A percentile compares a stretch with the other conserved stretches of the same genome.
These are phyloP conservation scores for Babesia ovata DNA, from an alignment of 169 alveolate genomes.

Conservation along the genomic window DNA sequence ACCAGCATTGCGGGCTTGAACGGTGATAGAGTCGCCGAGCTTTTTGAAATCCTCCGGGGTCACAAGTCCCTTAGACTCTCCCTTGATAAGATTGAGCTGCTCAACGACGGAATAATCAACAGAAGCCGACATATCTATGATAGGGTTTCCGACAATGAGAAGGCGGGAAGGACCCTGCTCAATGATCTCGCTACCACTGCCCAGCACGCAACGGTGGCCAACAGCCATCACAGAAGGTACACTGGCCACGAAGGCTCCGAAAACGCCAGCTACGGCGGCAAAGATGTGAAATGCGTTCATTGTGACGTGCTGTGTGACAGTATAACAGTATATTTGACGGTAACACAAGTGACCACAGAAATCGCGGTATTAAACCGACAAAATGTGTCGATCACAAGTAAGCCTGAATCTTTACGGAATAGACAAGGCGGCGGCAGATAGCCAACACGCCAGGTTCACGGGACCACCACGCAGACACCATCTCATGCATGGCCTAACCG, in stretches of 20 bases:
- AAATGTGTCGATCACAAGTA: too few relatives aligned
- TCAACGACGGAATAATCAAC: conserved; percentile 20
- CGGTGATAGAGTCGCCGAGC: background rate
- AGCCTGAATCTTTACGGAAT: too few relatives aligned
- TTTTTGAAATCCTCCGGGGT: background rate
- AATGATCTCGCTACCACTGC: background rate
- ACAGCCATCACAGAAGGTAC: too few relatives aligned
- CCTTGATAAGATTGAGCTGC: background rate
- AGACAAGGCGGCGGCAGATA: too few relatives aligned
- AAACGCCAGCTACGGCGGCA: background rate
- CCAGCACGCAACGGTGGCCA: too few relatives aligned
- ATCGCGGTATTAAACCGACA: too few relatives aligned
- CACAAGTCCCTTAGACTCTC: conserved; percentile 12
- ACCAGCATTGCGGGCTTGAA: conserved; percentile 11
- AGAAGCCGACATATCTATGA: conserved; percentile 8
- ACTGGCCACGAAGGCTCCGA: too few relatives aligned
- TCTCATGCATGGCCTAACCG: too few relatives aligned
- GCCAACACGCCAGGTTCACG: too few relatives aligned
- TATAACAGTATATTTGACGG: too few relatives aligned
- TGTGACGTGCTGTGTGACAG: background rate
- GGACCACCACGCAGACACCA: too few relatives aligned
- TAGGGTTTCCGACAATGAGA: conserved; percentile 29
- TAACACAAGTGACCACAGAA: too few relatives aligned
- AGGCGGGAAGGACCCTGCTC: conserved; percentile 14
- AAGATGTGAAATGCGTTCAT: background rate